A percentile compares a stretch with the other conserved stretches of the same genome.
These are phyloP conservation scores for Citrus maxima DNA, from an alignment of 345 rosid genomes.

Conservation along the genomic window DNA sequence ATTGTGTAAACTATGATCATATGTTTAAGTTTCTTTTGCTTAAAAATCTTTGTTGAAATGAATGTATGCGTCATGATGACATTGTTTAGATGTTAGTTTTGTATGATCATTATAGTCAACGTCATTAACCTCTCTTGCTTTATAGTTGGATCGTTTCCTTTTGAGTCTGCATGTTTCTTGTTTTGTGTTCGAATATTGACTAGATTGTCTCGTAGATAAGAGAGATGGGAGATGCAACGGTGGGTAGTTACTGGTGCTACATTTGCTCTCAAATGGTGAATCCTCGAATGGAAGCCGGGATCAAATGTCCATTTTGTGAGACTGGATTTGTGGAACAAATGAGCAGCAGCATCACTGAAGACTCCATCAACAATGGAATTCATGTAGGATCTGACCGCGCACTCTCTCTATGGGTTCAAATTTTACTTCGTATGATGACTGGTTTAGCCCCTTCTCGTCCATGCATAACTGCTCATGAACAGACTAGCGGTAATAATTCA, in stretches of 20 bases:
- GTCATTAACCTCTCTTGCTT: rapidly evolving
- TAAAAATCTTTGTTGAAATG: too few species aligned
- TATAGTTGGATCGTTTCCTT: too few species aligned
- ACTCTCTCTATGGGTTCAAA: conserved; percentile 36
- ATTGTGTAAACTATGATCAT: not conserved
- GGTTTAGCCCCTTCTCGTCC: conserved; percentile 22
- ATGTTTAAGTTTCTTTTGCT: not conserved
- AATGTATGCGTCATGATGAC: too few species aligned
- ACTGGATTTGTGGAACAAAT: conserved; percentile 58
- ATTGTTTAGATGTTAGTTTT: too few species aligned
- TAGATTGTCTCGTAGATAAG: too few species aligned
- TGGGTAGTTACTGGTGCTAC: conserved; percentile 56
- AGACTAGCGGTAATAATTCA: not conserved
- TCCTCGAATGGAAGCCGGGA: conserved; percentile 35
- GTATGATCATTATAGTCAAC: too few species aligned
- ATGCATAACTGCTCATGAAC: conserved; percentile 19
- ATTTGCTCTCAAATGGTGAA: conserved; percentile 48
- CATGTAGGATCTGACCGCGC: conserved; percentile 26
- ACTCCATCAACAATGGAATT: conserved; percentile 14
- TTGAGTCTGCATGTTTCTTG: too few species aligned
- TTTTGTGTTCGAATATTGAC: too few species aligned
- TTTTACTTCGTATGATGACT: conserved; percentile 39
- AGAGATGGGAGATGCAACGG: conserved; percentile 6
- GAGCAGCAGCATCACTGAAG: not conserved
- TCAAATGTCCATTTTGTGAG: conserved; percentile 55